Conservation (phyloP, 1,139 yeast species). For the Pichia sp. region DNA sequence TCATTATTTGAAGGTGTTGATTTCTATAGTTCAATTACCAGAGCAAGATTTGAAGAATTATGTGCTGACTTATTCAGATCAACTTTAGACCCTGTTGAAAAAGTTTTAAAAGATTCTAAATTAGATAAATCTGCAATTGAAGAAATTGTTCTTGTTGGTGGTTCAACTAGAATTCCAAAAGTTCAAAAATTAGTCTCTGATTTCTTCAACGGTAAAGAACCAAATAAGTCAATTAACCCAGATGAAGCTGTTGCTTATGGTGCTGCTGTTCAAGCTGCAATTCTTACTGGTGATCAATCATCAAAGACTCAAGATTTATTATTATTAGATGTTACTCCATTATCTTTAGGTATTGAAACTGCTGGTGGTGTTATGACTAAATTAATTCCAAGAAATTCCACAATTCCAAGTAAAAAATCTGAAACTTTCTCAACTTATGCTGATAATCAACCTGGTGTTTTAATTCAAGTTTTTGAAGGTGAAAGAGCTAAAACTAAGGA, state of each 20-base stretch:
- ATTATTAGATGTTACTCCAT: slow-evolving; percentile 52
- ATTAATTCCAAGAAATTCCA: slow-evolving; percentile 58
- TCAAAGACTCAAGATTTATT: slow-evolving; percentile 48
- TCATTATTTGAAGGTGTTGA: slow-evolving; percentile 95
- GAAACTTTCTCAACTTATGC: slow-evolving; percentile 59
- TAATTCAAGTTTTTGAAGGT: slow-evolving; percentile 76
- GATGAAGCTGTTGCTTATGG: slow-evolving; percentile 73
- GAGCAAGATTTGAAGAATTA: slow-evolving; percentile 99
- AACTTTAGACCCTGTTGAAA: slow-evolving; percentile 95
- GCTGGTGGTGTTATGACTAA: slow-evolving; percentile 65
- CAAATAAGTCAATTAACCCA: slow-evolving; percentile 43
- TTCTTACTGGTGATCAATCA: slow-evolving; percentile 82
- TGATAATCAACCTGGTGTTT: slow-evolving; percentile 60
- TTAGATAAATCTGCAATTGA: slow-evolving; percentile 82
- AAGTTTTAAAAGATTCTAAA: slow-evolving; percentile 95
- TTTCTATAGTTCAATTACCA: slow-evolving; percentile 93
- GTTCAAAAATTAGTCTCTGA: slow-evolving; percentile 96
- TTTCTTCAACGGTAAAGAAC: slow-evolving; percentile 93
- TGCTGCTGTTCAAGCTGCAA: slow-evolving; percentile 84
- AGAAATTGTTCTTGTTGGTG: slow-evolving; percentile 98
- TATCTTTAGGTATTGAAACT: slow-evolving; percentile 57
- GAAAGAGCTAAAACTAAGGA: slow-evolving; percentile 94
- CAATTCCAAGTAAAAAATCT: slow-evolving; percentile 57
- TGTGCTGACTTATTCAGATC: slow-evolving; percentile 94
- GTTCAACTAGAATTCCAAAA: slow-evolving; percentile 99